A percentile compares a stretch with the other conserved stretches of the same genome.
phyloP scores from a whole-genome alignment of 768 basidiomycete species.

The Albatrellus ellisii region DNA sequence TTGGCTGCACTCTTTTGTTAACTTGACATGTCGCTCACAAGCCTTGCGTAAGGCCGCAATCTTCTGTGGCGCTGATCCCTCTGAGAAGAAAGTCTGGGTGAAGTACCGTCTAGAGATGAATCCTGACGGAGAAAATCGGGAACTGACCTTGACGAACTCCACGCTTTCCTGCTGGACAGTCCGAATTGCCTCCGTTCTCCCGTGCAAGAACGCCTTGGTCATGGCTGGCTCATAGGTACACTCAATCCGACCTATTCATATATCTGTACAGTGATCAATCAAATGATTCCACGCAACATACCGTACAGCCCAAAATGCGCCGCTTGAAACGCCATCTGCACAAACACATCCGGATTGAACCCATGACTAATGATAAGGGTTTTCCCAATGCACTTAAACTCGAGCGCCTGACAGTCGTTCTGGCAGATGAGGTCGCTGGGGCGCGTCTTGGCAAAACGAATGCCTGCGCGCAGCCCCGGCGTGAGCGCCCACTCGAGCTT shows the following conservation, averaged over 20 bases:
- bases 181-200: slow-evolving; percentile 89
- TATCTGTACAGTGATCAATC: neutral
- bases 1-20: slow-evolving; percentile 83
- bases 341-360: slow-evolving; percentile 94
- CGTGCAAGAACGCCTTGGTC: slow-evolving; percentile 93
- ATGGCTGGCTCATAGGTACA: slow-evolving; percentile 97
- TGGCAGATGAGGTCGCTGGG: slow-evolving; percentile 95
- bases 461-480: slow-evolving; percentile 71
- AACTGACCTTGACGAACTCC: slow-evolving; percentile 65
- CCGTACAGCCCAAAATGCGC: slow-evolving; percentile 91
- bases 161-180: slow-evolving; percentile 83
- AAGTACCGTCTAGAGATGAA: too few relatives aligned
- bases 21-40: slow-evolving; percentile 69
- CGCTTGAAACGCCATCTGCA: slow-evolving; percentile 98
- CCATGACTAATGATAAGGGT: slow-evolving; percentile 91
- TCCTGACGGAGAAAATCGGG: neutral
- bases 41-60: slow-evolving; percentile 65
- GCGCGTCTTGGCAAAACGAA: slow-evolving; percentile 89
- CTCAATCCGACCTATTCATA: slow-evolving; percentile 56
- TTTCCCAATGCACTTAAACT: slow-evolving; percentile 90
- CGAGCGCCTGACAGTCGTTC: slow-evolving; percentile 91
- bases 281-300: slow-evolving; percentile 14
- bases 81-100: slow-evolving; percentile 72
- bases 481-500: slow-evolving; percentile 93
- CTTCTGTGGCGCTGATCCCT: slow-evolving; percentile 56